Conservation (phyloP, 2,329 filamentous ascomycete genomes). For the Colletotrichum tropicicola region DNA sequence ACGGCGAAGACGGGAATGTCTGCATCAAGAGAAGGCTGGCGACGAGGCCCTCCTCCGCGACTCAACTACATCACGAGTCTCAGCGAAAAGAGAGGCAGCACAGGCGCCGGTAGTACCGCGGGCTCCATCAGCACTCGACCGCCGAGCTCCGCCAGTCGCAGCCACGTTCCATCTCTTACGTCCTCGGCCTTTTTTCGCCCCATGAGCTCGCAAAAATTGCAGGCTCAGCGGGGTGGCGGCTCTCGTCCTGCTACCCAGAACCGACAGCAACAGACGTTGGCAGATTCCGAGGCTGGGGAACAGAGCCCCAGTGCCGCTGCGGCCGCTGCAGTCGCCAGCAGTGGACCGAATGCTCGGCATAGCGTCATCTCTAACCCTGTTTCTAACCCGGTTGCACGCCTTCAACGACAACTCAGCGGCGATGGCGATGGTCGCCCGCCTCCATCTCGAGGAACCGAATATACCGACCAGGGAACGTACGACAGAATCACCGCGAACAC, state of each 20-base stretch:
- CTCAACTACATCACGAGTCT: conserved; percentile 53
- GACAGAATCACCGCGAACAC: conserved; percentile 79
- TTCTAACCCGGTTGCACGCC: conserved; percentile 54
- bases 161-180: conserved; percentile 88
- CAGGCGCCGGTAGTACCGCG: conserved; percentile 46
- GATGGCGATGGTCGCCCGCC: conserved; percentile 67
- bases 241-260: conserved; percentile 53
- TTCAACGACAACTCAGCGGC: conserved; percentile 44
- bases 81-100: conserved; percentile 54
- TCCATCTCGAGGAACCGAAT: conserved; percentile 81
- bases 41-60: conserved; percentile 63
- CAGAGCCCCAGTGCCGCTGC: conserved; percentile 46
- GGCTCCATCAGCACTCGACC: conserved; percentile 41
- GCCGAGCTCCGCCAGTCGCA: conserved; percentile 75
- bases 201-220: conserved; percentile 95
- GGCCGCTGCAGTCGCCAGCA: conserved; percentile 44
- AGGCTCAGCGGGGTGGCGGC: conserved; percentile 83
- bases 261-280: conserved; percentile 35
- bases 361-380: conserved; percentile 56
- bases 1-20: conserved; percentile 60
- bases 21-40: conserved; percentile 24
- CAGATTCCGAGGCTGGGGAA: conserved; percentile 40
- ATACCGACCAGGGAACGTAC: conserved; percentile 77
- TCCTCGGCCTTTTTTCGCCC: conserved; percentile 94
- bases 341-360: conserved; percentile 55